Base-by-base conservation (phyloP, 129 eudicot species). In the Saposhnikovia divaricata region DNA sequence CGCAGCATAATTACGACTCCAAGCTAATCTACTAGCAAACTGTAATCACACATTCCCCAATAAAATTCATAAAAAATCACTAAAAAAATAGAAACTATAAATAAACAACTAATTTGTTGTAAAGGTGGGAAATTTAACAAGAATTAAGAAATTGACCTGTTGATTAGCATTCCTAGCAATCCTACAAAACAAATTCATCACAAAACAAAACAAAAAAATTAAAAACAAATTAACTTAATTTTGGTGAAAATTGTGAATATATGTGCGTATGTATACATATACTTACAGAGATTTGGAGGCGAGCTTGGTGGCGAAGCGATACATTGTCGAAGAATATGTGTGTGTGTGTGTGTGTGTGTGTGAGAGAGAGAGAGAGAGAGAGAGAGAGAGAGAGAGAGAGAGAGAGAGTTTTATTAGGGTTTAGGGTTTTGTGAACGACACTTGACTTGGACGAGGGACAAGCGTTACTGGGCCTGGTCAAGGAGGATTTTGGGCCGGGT, bases 1-100 rank as follows among this genome's bases (percentile, higher is more conserved):
- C 0, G 99, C 99, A 0, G 98, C 99, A 82, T 92, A 95, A 81
- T 92, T 86, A 23, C 98, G 82, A 31, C 84, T 88, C 98, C 91
- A 93, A 68, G 82, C 79, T 80, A 91, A 78, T 69, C 89, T 91
- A 84, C 88, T 79, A 74, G 87, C 89, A 76, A 90, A 55, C 98
- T 94, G 78, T 5, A 78, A 42, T 16, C 72, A 79, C 45, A 68
- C 42, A 68, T 28, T 68, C 23, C 31, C 73, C 81, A 87, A 76
- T 44, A 31, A 73, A 65, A 55, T 0, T 2, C 3, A 9, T 61
- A 8, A n/a, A 61, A 50, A 61, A 23, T 7, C 31, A 9, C 6
- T n/a, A 61, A 83, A 77, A 77, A 55, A 28, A 4, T 13, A 72
- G 40, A 39, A 75, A 27, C 5, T 44, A 71, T 45, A 34, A 53